Base-by-base conservation (phyloP, 2,329 filamentous ascomycete genomes). In the Xylariomycetidae sp. region DNA sequence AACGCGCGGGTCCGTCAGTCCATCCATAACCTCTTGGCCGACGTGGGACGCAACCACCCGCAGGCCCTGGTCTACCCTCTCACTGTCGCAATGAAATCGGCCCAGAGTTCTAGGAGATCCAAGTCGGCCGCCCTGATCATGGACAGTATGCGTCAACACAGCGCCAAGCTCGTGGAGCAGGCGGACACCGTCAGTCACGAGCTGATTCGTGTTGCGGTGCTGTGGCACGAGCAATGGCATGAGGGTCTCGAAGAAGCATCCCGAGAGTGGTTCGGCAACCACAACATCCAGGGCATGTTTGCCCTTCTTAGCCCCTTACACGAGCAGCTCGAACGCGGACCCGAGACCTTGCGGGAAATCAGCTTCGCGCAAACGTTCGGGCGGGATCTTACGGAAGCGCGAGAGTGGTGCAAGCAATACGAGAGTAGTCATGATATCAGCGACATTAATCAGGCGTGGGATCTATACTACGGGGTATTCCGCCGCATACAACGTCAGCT, bases 141-240 rank as follows among this genome's bases (percentile, higher is more conserved):
- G 89, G 89, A 96, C 43, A 94, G 83, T 53, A 95, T 98, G 87
- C 83, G 89, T 24, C 84, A 90, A 47, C 93, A 99, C 57, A 96
- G 89, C 54, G 81, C 87, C 14, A 83, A 79, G 49, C 74, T 99
- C 22, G 92, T 98, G 7, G 86, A 95, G 45, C 92, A 99, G 60
- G 92, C 92, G 22, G 90, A 95, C 55, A 72, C 89, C 29, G 89
- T 99, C 47, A 96, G 90, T 57, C 85, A 92, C 53, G 93, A 99
- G 58, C 76, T 99, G 35, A 96, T 99, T 53, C 81, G 92, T 32
- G 93, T 98, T 38, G 92, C 92, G 12, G 90, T 98, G 2, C 63
- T 98, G 16, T 98, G 93, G 93, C 92, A 99, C 54, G 92, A 99
- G 54, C 84, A 94, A 46, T 99, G 92, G 92, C 92, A 98, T 47